Percentiles rank a stretch among this genome's conserved stretches.
Evolutionary conservation across 495 filamentous ascomycete species (phyloP).

Genomic region (Copromyces sp.): DNA sequence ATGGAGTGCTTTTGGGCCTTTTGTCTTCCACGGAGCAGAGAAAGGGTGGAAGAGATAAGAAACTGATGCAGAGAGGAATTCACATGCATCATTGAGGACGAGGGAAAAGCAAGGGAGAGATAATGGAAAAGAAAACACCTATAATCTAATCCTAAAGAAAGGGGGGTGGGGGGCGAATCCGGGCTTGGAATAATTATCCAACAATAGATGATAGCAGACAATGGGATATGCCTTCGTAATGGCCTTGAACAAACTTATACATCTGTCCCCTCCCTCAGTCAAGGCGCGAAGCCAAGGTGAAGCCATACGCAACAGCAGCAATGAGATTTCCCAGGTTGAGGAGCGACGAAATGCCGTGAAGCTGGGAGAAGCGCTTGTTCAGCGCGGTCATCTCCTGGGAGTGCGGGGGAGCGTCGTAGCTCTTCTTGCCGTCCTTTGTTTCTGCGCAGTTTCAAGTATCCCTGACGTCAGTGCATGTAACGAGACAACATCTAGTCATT

Average conservation of each 20-base stretch:
- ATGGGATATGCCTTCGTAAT: not conserved
- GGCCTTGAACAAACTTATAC: not conserved
- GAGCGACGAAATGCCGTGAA: constrained; percentile 70
- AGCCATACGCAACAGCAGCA: constrained; percentile 62
- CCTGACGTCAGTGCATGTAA: not conserved
- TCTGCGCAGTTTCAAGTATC: constrained; percentile 16
- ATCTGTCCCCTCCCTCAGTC: constrained; percentile 7
- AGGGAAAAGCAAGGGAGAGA: not conserved
- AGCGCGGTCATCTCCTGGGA: constrained; percentile 70
- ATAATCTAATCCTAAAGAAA: not conserved
- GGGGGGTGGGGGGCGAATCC: not conserved
- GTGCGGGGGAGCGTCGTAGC: constrained; percentile 62
- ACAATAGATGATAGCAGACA: not conserved
- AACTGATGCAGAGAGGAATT: not conserved
- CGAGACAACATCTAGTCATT: not conserved
- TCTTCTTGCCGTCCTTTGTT: constrained; percentile 66
- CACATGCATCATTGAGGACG: not conserved
- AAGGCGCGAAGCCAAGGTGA: constrained; percentile 52
- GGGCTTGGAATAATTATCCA: not conserved
- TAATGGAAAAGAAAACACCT: not conserved
- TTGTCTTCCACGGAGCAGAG: not conserved
- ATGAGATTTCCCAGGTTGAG: constrained; percentile 61
- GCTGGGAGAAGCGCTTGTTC: constrained; percentile 66
- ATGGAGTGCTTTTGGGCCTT: not conserved
- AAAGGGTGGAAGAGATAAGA: not conserved